Conservation (phyloP, 805 yeast genomes). For the Yarrowia sp. region DNA sequence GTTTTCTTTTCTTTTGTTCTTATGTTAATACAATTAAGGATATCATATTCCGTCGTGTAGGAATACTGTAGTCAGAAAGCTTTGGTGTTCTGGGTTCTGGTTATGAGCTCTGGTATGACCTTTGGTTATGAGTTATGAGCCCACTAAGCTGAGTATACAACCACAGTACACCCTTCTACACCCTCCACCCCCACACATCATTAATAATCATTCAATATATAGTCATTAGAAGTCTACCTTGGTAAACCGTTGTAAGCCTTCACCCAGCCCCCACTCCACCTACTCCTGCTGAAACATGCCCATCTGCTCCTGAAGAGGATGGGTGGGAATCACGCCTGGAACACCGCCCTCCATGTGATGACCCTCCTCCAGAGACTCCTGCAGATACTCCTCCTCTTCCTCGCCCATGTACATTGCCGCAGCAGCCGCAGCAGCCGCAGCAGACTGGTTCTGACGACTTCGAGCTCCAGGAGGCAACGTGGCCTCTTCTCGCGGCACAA, state of each 20-base stretch:
- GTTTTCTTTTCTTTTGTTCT: no score
- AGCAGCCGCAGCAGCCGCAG: neutral
- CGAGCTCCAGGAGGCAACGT: slow-evolving; percentile 3
- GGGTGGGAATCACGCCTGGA: slow-evolving; percentile 4
- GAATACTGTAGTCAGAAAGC: no score
- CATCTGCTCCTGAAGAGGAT: slow-evolving; percentile 22
- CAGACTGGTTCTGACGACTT: slow-evolving; percentile 12
- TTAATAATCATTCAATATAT: slow-evolving; percentile 15
- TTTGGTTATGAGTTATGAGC: no score
- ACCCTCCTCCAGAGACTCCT: slow-evolving; percentile 1
- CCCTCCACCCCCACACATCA: neutral
- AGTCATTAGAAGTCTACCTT: neutral
- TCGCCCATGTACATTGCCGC: slow-evolving; percentile 21
- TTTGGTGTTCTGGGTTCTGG: no score
- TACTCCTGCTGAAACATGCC: slow-evolving; percentile 22
- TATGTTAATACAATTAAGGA: no score
- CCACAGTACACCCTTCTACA: no score
- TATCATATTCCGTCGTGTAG: no score
- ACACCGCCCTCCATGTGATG: slow-evolving; percentile 1
- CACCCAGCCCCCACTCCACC: no score
- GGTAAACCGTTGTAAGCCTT: no score
- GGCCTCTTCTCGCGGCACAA: slow-evolving; percentile 87
- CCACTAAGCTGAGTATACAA: no score
- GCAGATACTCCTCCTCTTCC: slow-evolving; percentile 15
- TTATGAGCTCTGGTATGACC: no score